phyloP scores from a whole-genome alignment of 352 stramenopile species.

The Blastocystis sp. region DNA sequence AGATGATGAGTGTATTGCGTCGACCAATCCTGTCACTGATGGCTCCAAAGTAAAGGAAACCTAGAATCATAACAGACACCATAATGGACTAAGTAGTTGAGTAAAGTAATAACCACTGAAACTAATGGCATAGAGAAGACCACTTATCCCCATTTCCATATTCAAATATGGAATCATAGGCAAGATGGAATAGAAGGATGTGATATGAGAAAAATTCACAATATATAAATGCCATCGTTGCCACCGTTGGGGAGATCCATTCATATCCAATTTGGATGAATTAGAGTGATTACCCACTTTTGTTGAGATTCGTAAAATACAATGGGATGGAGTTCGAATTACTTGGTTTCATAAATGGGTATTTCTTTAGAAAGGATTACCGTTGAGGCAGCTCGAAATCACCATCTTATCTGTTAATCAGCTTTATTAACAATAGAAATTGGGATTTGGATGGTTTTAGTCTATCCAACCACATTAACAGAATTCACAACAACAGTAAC shows the following conservation, averaged over 20 bases:
- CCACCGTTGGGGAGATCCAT: background rate
- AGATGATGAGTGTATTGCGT: background rate
- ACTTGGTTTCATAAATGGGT: background rate
- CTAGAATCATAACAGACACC: background rate
- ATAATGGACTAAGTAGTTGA: constrained; percentile 1
- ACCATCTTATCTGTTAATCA: no score
- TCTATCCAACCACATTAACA: no score
- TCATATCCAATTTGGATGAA: no score
- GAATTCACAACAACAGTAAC: no score
- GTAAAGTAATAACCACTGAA: constrained; percentile 60
- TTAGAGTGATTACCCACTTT: no score
- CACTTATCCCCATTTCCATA: background rate
- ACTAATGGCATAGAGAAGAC: constrained; percentile 22
- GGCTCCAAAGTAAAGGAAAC: background rate
- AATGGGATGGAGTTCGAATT: background rate
- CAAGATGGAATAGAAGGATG: constrained; percentile 35
- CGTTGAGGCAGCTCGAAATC: background rate
- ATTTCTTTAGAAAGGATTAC: background rate
- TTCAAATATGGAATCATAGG: constrained; percentile 39
- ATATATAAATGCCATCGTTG: constrained; percentile 32
- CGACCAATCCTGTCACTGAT: background rate
- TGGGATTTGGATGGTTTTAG: no score
- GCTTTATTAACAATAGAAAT: no score
- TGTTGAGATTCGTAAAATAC: background rate
- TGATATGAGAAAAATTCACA: constrained; percentile 38